Percentiles rank a stretch among this genome's conserved stretches.
Evolutionary conservation across 257 asterid genomes (phyloP).

Genomic region (Plantago major): DNA sequence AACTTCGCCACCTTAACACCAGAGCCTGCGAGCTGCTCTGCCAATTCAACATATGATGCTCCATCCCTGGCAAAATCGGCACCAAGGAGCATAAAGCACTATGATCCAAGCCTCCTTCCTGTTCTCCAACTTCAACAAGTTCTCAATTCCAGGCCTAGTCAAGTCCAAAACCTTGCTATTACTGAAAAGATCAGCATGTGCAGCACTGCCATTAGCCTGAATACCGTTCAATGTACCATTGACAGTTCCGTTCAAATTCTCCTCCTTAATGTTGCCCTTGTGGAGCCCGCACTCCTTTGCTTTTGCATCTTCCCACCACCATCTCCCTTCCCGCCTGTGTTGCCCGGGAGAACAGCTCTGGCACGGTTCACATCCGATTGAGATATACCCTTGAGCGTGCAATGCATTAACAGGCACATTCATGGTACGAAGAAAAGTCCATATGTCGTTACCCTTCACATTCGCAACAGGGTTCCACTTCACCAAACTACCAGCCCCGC

Average conservation of each 20-base stretch:
- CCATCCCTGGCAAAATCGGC: slow-evolving; percentile 80
- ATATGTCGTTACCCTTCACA: slow-evolving; percentile 39
- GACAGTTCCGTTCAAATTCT: slow-evolving; percentile 23
- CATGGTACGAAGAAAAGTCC: slow-evolving; percentile 49
- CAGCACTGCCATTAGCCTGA: slow-evolving; percentile 28
- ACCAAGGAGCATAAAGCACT: slow-evolving; percentile 52
- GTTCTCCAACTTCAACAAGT: slow-evolving; percentile 32
- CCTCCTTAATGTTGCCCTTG: slow-evolving; percentile 43
- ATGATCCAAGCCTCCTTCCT: slow-evolving; percentile 45
- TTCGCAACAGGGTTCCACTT: slow-evolving; percentile 54
- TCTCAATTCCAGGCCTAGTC: slow-evolving; percentile 44
- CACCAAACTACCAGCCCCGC: slow-evolving; percentile 51
- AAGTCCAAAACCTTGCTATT: slow-evolving; percentile 25
- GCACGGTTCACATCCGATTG: slow-evolving; percentile 58
- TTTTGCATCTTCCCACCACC: slow-evolving; percentile 67
- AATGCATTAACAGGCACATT: slow-evolving; percentile 44
- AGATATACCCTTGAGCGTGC: slow-evolving; percentile 41
- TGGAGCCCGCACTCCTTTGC: slow-evolving; percentile 58
- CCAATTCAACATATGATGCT: slow-evolving; percentile 60
- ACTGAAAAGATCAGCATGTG: slow-evolving; percentile 25
- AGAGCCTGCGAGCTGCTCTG: slow-evolving; percentile 43
- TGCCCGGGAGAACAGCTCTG: slow-evolving; percentile 47
- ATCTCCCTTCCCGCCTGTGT: slow-evolving; percentile 53
- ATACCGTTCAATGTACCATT: slow-evolving; percentile 12
- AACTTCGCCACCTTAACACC: slow-evolving; percentile 74